Evolutionary conservation across 495 filamentous ascomycete genomes (phyloP).

Genomic region (Aspergillus bertholletiae): DNA sequence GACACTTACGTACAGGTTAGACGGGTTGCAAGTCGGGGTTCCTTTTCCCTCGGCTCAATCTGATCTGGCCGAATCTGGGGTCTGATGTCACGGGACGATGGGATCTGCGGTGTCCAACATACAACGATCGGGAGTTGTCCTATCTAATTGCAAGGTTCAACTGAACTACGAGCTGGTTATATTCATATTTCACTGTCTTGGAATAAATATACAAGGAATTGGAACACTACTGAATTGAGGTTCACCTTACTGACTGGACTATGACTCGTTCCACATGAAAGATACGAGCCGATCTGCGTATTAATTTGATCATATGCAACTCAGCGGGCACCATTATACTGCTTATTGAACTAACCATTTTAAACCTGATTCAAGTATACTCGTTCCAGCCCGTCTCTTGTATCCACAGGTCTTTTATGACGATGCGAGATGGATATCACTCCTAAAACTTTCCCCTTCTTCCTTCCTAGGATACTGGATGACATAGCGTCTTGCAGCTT

Average conservation of each 20-base stretch:
- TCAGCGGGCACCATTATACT: not conserved
- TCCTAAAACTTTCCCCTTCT: slow-evolving; percentile 45
- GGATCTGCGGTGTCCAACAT: not conserved
- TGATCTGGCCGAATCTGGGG: slow-evolving; percentile 6
- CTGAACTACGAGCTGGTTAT: not conserved
- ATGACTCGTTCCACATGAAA: not conserved
- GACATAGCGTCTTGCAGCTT: slow-evolving; percentile 59
- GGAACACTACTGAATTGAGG: not conserved
- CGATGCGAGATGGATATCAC: slow-evolving; percentile 61
- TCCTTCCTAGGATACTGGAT: slow-evolving; percentile 56
- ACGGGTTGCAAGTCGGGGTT: slow-evolving; percentile 1
- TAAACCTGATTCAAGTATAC: not conserved
- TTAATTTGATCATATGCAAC: not conserved
- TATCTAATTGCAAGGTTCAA: not conserved
- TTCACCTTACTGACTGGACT: not conserved
- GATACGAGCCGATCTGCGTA: not conserved
- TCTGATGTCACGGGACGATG: slow-evolving; percentile 12
- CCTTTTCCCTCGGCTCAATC: slow-evolving; percentile 13
- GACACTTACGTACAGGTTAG: not conserved
- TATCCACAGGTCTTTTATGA: not conserved
- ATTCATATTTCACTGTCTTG: not conserved
- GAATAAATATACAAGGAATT: not conserved
- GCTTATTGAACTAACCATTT: not conserved
- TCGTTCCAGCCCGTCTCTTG: not conserved
- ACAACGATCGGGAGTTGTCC: not conserved